Evolutionary conservation across 2,329 filamentous ascomycete genomes (phyloP).

Genomic region (Hawksworthiomyces lignivorus): DNA sequence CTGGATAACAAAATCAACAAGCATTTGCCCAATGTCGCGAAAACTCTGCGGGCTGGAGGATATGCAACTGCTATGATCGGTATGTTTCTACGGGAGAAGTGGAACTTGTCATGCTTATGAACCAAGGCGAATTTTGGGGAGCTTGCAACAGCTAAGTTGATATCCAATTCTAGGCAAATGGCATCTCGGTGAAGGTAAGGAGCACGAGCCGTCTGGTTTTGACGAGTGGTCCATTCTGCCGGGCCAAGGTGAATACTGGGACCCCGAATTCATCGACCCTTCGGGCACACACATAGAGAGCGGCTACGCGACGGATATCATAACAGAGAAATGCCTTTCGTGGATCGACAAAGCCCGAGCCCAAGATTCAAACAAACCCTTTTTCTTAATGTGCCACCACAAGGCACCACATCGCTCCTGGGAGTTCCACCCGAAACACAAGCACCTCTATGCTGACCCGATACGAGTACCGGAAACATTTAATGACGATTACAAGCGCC

Average conservation of each 20-base stretch:
- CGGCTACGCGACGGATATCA: constrained; percentile 45
- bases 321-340: constrained; percentile 40
- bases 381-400: constrained; percentile 50
- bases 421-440: constrained; percentile 43
- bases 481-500: constrained; percentile 46
- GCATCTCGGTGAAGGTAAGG: constrained; percentile 41
- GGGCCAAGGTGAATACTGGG: constrained; percentile 44
- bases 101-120: too few species aligned
- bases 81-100: too few species aligned
- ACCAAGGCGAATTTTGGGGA: too few species aligned
- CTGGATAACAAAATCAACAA: constrained; percentile 43
- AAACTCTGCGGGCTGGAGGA: constrained; percentile 35
- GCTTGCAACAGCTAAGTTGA: too few species aligned
- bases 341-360: constrained; percentile 27
- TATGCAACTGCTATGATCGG: constrained; percentile 45
- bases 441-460: constrained; percentile 37
- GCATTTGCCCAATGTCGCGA: constrained; percentile 42
- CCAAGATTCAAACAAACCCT: constrained; percentile 27
- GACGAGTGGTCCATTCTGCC: constrained; percentile 45
- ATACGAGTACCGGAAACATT: constrained; percentile 43
- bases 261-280: constrained; percentile 40
- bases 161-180: constrained; percentile 30
- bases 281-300: constrained; percentile 21
- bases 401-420: constrained; percentile 47
- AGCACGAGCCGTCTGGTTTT: constrained; percentile 40